Conservation (phyloP, 208 protist species). For the Leishmania lainsoni region DNA sequence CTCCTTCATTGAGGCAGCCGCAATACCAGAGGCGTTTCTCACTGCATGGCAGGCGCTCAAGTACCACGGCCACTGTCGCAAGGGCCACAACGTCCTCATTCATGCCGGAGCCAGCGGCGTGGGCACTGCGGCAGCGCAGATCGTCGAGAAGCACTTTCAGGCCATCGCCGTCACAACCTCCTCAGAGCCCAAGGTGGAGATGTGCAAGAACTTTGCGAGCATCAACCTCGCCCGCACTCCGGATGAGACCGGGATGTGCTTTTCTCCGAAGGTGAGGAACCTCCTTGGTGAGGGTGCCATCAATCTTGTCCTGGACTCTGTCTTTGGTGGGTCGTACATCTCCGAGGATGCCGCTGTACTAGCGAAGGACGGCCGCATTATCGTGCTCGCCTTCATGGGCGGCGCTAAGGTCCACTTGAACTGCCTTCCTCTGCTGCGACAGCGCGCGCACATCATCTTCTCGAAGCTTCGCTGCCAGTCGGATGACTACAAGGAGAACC, state of each 20-base stretch:
- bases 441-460: conserved; percentile 70
- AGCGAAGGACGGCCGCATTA: conserved; percentile 65
- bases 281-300: conserved; percentile 51
- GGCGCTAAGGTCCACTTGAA: conserved; percentile 61
- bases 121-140: conserved; percentile 78
- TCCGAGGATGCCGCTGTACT: conserved; percentile 60
- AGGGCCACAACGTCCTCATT: conserved; percentile 81
- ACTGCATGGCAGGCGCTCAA: conserved; percentile 92
- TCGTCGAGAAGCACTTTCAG: conserved; percentile 82
- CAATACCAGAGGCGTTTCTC: conserved; percentile 92
- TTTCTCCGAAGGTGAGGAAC: conserved; percentile 64
- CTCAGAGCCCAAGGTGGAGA: conserved; percentile 69
- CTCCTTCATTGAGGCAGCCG: conserved; percentile 86
- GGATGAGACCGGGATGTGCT: conserved; percentile 69
- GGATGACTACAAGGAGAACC: conserved; percentile 57
- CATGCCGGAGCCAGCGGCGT: conserved; percentile 92
- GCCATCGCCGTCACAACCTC: conserved; percentile 69
- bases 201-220: conserved; percentile 68
- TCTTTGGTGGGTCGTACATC: conserved; percentile 80
- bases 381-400: conserved; percentile 75
- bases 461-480: conserved; percentile 70
- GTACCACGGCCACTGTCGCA: conserved; percentile 59
- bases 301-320: conserved; percentile 79
- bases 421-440: conserved; percentile 60
- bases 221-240: conserved; percentile 58